These are phyloP conservation scores for Nymphaea colorata DNA, from an alignment of 164 flowering plant genomes.

Conservation along the genomic window DNA sequence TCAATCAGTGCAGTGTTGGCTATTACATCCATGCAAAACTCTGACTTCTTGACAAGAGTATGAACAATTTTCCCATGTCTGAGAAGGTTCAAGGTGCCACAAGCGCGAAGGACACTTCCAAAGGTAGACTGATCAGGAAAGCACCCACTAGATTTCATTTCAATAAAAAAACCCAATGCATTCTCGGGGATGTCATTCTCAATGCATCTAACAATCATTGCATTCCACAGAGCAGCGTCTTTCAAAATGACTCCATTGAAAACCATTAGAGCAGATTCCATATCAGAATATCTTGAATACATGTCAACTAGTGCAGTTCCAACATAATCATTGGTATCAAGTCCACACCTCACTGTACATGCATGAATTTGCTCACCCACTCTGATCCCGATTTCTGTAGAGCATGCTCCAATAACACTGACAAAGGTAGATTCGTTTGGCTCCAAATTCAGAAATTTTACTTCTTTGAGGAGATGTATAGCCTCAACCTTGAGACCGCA, in stretches of 20 bases:
- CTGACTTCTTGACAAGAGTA: conserved; percentile 24
- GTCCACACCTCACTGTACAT: conserved; percentile 18
- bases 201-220: conserved; percentile 20
- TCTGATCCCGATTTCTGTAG: conserved; percentile 13
- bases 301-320: conserved; percentile 35
- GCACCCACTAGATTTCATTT: conserved; percentile 15
- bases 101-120: conserved; percentile 29
- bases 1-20: conserved; percentile 34
- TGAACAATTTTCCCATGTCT: conserved; percentile 33
- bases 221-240: conserved; percentile 46
- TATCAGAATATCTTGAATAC: conserved; percentile 26
- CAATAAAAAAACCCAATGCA: conserved; percentile 14
- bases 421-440: conserved; percentile 30
- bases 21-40: conserved; percentile 12
- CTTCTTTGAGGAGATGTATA: conserved; percentile 13
- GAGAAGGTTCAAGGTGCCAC: conserved; percentile 18
- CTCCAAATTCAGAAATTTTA: conserved; percentile 15
- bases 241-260: conserved; percentile 22
- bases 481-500: conserved; percentile 26
- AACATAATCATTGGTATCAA: conserved; percentile 14
- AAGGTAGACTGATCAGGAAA: conserved; percentile 36
- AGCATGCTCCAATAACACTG: conserved; percentile 34
- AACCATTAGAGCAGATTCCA: conserved; percentile 18
- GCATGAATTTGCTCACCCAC: conserved; percentile 38
- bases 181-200: conserved; percentile 14